Conservation (phyloP, 164 flowering plant species). For the Kingdonia uniflora region DNA sequence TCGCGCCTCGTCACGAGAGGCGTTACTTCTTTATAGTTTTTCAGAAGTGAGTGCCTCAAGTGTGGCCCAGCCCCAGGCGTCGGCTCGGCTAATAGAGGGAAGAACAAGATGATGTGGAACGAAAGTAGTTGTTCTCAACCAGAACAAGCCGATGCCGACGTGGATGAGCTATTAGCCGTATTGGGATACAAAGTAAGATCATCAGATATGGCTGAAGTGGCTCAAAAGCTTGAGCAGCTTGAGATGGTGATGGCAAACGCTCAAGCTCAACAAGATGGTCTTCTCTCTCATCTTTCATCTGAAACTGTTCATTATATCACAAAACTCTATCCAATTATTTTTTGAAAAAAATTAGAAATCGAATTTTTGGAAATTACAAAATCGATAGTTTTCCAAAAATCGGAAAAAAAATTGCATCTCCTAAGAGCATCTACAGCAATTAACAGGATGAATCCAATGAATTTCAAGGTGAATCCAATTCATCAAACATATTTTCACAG, state of each 20-base stretch:
- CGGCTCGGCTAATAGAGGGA: conserved; percentile 12
- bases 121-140: not conserved
- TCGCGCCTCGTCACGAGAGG: conserved; percentile 1
- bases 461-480: too few relatives aligned
- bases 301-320: conserved; percentile 49
- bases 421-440: too few relatives aligned
- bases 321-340: too few relatives aligned
- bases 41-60: too few relatives aligned
- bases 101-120: conserved; percentile 38
- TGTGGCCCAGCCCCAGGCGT: not conserved
- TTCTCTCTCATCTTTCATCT: conserved; percentile 35
- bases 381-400: too few relatives aligned
- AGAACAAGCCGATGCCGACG: conserved; percentile 32
- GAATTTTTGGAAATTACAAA: too few relatives aligned
- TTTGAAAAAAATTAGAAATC: too few relatives aligned
- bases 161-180: conserved; percentile 70
- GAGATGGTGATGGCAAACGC: conserved; percentile 52
- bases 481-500: too few relatives aligned
- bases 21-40: not conserved
- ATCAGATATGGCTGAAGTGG: conserved; percentile 82
- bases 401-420: too few relatives aligned
- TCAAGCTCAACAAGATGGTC: conserved; percentile 38
- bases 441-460: too few relatives aligned
- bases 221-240: conserved; percentile 68
- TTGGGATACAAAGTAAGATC: conserved; percentile 72